phyloP scores from a whole-genome alignment of 1,139 yeast genomes.

The Geotrichum phurueaensis region DNA sequence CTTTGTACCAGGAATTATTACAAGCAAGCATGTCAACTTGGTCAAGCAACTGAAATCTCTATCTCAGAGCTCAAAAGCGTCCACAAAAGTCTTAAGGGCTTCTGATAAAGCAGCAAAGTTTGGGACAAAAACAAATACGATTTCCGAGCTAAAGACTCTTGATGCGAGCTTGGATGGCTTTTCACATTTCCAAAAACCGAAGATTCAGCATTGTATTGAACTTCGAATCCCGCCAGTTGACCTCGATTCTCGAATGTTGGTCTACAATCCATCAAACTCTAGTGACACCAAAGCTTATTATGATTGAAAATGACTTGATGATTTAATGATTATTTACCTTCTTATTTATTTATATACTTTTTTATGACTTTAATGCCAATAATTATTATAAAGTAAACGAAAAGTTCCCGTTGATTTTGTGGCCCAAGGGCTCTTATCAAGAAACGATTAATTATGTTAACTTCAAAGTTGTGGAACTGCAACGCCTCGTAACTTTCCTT shows the following conservation, averaged over 20 bases:
- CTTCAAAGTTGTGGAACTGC: not conserved
- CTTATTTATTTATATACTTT: not conserved
- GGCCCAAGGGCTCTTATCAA: not conserved
- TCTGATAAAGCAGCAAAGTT: not conserved
- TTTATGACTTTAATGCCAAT: not conserved
- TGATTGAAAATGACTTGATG: not conserved
- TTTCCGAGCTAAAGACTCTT: not conserved
- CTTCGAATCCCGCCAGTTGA: not conserved
- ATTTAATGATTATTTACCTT: not conserved
- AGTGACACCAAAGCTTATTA: conserved; percentile 2
- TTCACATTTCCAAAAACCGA: not conserved
- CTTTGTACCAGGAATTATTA: not conserved
- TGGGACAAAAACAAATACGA: not conserved
- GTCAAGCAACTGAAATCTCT: not conserved
- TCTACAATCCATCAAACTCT: conserved; percentile 1
- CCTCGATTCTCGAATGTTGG: not conserved
- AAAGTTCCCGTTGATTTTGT: not conserved
- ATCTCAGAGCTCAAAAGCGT: not conserved
- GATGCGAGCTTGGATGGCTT: not conserved
- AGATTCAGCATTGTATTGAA: not conserved
- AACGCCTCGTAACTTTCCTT: not conserved
- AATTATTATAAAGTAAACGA: not conserved
- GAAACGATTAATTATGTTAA: not conserved
- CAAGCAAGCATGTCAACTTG: not conserved
- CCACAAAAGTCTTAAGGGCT: not conserved